Conservation (phyloP, 257 asterid genomes). For the Paraleonurus japonicus region DNA sequence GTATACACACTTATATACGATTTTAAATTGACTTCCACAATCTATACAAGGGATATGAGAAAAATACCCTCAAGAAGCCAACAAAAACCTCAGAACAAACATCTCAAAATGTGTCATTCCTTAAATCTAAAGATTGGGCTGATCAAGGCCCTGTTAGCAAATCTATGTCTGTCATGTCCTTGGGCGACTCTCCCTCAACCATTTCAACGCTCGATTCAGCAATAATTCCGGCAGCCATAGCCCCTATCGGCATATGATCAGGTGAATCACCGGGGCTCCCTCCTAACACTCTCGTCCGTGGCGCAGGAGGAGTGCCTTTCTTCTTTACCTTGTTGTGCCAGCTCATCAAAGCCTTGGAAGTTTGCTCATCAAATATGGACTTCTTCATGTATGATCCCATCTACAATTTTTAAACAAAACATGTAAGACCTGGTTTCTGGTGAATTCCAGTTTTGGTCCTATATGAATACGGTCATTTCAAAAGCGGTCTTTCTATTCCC, state of each 20-base stretch:
- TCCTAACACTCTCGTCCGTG: constrained; percentile 39
- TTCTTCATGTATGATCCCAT: constrained; percentile 96
- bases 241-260: constrained; percentile 14
- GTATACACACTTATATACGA: not conserved
- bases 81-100: not conserved
- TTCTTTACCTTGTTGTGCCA: constrained; percentile 82
- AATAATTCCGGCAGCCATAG: not conserved
- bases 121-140: not conserved
- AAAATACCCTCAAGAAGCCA: not conserved
- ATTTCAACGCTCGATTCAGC: constrained; percentile 23
- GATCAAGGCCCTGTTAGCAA: constrained; percentile 35
- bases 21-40: not conserved
- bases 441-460: no score
- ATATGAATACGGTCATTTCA: no score
- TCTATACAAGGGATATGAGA: not conserved
- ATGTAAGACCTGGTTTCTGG: no score
- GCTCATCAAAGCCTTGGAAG: constrained; percentile 77
- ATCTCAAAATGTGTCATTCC: not conserved
- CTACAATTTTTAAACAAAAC: constrained; percentile 26
- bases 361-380: constrained; percentile 89
- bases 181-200: constrained; percentile 16
- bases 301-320: constrained; percentile 19
- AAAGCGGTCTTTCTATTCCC: no score
- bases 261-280: constrained; percentile 48
- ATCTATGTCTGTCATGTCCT: constrained; percentile 40